These are phyloP conservation scores for Pseudogymnoascus sp. DNA, from an alignment of 2,329 filamentous ascomycete genomes.

Conservation along the genomic window DNA sequence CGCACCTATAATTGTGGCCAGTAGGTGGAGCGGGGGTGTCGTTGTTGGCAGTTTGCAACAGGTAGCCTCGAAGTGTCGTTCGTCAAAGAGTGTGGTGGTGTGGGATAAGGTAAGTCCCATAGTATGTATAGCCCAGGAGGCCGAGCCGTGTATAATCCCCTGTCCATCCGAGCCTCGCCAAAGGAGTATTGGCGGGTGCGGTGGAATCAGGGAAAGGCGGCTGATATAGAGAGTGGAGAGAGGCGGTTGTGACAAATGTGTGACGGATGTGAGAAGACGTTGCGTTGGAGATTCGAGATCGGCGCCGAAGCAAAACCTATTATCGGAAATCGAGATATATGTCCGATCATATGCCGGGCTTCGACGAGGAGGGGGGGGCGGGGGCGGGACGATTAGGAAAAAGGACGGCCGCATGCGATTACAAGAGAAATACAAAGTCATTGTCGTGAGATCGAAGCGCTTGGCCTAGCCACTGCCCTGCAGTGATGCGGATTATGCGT, in stretches of 20 bases:
- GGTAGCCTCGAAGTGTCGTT: not conserved
- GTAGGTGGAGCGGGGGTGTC: not conserved
- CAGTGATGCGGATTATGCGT: conserved; percentile 1
- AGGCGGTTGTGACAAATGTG: not conserved
- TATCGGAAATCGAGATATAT: not conserved
- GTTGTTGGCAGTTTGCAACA: not conserved
- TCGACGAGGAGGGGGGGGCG: not conserved
- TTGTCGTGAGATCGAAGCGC: conserved; percentile 3
- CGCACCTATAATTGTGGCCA: not conserved
- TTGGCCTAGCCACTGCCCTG: not conserved
- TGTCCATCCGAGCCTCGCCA: not conserved
- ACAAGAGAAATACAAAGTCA: conserved; percentile 6
- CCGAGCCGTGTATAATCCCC: not conserved
- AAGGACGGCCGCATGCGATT: not conserved
- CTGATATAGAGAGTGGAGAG: not conserved
- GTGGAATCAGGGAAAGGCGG: not conserved
- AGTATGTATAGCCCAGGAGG: not conserved
- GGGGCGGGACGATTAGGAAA: not conserved
- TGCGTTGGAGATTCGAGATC: not conserved
- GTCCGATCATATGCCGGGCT: not conserved
- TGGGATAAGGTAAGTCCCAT: not conserved
- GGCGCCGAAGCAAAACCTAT: not conserved
- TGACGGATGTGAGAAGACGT: not conserved
- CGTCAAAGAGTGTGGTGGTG: not conserved
- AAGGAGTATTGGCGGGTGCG: not conserved